Evolutionary conservation across 371 early-diverging fungal species (phyloP).

Genomic region (Nosema muscidifuracis): DNA sequence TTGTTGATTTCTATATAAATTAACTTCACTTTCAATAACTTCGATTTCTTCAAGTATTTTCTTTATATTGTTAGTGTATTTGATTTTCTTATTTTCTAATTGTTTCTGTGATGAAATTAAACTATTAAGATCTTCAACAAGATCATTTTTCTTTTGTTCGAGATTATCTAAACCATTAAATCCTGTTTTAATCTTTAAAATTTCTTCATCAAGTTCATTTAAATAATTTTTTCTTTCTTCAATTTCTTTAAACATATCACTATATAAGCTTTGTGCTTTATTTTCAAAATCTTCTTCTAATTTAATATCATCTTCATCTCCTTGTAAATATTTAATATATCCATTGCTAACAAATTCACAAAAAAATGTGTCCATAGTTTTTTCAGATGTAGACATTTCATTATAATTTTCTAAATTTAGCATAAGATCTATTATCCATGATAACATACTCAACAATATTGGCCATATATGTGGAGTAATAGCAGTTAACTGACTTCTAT

Average conservation of each 20-base stretch:
- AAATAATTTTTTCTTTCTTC: constrained; percentile 22
- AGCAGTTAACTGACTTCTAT: constrained; percentile 71
- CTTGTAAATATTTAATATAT: constrained; percentile 61
- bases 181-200: not conserved
- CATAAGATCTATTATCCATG: constrained; percentile 80
- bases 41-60: constrained; percentile 41
- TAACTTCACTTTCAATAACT: constrained; percentile 43
- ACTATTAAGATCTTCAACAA: constrained; percentile 52
- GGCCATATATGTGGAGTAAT: constrained; percentile 81
- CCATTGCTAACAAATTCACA: constrained; percentile 60
- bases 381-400: not conserved
- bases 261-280: constrained; percentile 28
- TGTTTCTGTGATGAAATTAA: constrained; percentile 47
- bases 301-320: constrained; percentile 47
- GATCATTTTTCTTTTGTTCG: constrained; percentile 48
- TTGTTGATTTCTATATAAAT: constrained; percentile 31
- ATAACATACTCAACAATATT: constrained; percentile 71
- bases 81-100: constrained; percentile 54
- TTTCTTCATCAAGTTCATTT: constrained; percentile 16
- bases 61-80: constrained; percentile 49
- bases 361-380: constrained; percentile 45
- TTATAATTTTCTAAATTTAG: constrained; percentile 3
- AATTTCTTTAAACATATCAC: constrained; percentile 36
- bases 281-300: constrained; percentile 48
- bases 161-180: constrained; percentile 11